Percentiles rank a stretch among this genome's conserved stretches.
Conservation (phyloP, 257 asterid genomes). For the Scutellaria baicalensis region DNA sequence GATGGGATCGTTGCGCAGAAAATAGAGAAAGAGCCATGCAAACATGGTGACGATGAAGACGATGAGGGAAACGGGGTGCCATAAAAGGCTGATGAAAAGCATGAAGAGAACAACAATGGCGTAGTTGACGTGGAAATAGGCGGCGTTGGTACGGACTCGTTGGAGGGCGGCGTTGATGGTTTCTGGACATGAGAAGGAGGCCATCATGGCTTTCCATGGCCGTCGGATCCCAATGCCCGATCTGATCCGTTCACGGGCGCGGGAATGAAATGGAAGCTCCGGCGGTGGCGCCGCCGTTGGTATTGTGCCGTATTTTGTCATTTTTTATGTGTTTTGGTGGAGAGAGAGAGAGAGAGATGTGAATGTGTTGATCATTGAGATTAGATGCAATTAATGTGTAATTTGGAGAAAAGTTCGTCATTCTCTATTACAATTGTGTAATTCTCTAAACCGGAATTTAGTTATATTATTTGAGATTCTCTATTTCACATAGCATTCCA, state of each 20-base stretch:
- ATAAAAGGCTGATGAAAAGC: slow-evolving; percentile 29
- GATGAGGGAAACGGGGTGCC: slow-evolving; percentile 34
- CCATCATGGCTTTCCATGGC: slow-evolving; percentile 37
- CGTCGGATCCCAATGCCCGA: slow-evolving; percentile 28
- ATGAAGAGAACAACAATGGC: slow-evolving; percentile 19
- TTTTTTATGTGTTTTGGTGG: not conserved
- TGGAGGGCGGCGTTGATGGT: slow-evolving; percentile 18
- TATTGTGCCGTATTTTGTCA: slow-evolving; percentile 32
- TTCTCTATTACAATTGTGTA: not conserved
- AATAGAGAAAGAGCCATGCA: slow-evolving; percentile 36
- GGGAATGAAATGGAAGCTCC: slow-evolving; percentile 4
- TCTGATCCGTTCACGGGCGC: slow-evolving; percentile 2
- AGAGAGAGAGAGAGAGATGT: not conserved
- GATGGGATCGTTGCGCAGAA: slow-evolving; percentile 30
- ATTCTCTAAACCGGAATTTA: no score
- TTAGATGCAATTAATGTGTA: no score
- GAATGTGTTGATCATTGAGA: no score
- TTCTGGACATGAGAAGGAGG: slow-evolving; percentile 22
- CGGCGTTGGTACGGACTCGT: slow-evolving; percentile 24
- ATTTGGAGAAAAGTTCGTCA: not conserved
- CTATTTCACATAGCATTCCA: no score
- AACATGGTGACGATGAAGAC: slow-evolving; percentile 18
- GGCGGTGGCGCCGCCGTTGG: slow-evolving; percentile 16
- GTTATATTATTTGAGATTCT: no score
- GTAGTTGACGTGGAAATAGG: slow-evolving; percentile 40